Evolutionary conservation across 495 filamentous ascomycete species (phyloP), one percentile per base, ranked within the genome.

Genomic region (Neurospora sp.): DNA sequence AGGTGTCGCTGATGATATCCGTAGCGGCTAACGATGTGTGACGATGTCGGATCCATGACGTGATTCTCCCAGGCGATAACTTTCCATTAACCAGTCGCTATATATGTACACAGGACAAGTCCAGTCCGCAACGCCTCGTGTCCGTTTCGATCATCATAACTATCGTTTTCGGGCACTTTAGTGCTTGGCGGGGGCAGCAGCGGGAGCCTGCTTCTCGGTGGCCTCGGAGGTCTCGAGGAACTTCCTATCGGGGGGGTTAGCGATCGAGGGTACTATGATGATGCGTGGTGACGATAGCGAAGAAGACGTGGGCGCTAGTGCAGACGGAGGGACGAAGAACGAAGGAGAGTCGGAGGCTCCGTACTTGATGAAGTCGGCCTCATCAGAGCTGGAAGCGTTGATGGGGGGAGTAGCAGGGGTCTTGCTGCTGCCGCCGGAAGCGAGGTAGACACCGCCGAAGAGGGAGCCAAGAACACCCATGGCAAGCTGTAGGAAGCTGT

Each of bases 321-420:
- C 38, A 46, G n/a, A 35, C 12, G 31, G 16, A 59, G 40, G 27
- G 71, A 35, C 37, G 71, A 71, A 70, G 75, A 38, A 75, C 42
- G 70, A 23, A 27, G n/a, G 16, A 8, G 23, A 5, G 16, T 6
- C 39, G 72, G 42, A 71, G 75, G 72, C 54, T n/a, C 41, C 92
- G 81, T 89, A 98, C 95, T 97, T 93, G 87, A 99, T 96, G 85
- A 98, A 99, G 77, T 91, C 90, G 86, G 96, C 94, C 88, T 99
- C 95, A 80, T 98, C 95, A 80, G 93, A 91, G 85, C 90, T 94
- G 73, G 86, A 85, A 62, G 95, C 94, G 82, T 94, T 91, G 86
- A 97, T 93, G 38, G 93, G 92, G 72, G 95, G 95, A 73, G 88
- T 88, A 79, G 81, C 82, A 71, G 87, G 76, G 82, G 90, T 83